phyloP scores from a whole-genome alignment of 2,329 filamentous ascomycete genomes.

The Boeremia exigua region DNA sequence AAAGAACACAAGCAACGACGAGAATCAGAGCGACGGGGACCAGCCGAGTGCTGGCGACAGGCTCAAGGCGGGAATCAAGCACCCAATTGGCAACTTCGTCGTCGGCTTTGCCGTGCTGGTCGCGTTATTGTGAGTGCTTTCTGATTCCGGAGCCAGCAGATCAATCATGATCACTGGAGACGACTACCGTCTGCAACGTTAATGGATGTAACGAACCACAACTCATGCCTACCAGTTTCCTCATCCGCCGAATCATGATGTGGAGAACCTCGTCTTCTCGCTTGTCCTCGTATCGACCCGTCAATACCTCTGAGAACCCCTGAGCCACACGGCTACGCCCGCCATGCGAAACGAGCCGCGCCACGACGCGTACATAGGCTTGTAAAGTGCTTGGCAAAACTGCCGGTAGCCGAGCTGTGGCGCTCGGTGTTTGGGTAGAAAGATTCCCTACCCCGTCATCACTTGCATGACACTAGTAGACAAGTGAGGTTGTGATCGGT shows the following conservation, averaged over 20 bases:
- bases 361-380: background rate
- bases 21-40: conserved; percentile 13
- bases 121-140: conserved; percentile 31
- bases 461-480: background rate
- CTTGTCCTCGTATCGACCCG: conserved; percentile 24
- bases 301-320: conserved; percentile 25
- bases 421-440: background rate
- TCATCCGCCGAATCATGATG: conserved; percentile 26
- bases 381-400: conserved; percentile 5
- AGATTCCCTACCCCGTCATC: background rate
- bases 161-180: conserved; percentile 21
- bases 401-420: conserved; percentile 8
- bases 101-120: conserved; percentile 23
- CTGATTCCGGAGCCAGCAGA: conserved; percentile 11
- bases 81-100: conserved; percentile 32
- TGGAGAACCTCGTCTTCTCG: conserved; percentile 28
- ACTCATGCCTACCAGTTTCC: conserved; percentile 31
- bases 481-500: background rate
- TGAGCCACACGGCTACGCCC: conserved; percentile 13
- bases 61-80: conserved; percentile 30
- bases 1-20: conserved; percentile 11
- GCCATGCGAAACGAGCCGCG: background rate
- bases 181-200: background rate
- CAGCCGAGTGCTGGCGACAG: conserved; percentile 24
- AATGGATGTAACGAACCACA: conserved; percentile 6